Evolutionary conservation across 1,284 basidiomycete genomes (phyloP), one percentile per base, ranked within the genome.

Genomic region (Volvariella surrecta): DNA sequence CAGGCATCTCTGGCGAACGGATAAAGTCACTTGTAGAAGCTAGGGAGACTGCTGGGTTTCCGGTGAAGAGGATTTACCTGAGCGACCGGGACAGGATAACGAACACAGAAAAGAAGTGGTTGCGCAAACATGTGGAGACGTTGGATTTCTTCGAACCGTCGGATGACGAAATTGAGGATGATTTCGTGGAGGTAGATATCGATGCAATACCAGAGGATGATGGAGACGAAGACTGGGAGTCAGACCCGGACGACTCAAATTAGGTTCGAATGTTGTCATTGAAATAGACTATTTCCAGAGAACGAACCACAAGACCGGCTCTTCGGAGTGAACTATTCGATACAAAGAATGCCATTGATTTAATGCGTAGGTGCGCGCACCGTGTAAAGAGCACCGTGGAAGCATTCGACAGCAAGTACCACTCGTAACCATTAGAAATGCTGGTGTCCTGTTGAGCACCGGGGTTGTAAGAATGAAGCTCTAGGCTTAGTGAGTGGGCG

Each of bases 131-230:
- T 47, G 34, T 78, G 43, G 64, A 71, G 44, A 58, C 56, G 21
- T 61, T 81, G 13, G 70, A 68, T 7, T 67, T 63, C 45, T 79
- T 73, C 45, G 68, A 70, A 47, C 64, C 68, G 3, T 63, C 60
- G 10, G 63, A 66, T 46, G 61, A 61, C 13, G 70, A 70, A 46
- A 67, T 66, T 6, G 34, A 35, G 8, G 34, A 16, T 15, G 34
- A 35, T 4, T 6, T 7, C n/a, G 6, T 15, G 7, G 34, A 15
- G 34, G 6, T 19, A n/a, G 34, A 35, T 7, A 4, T 16, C 6
- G 34, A 35, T 7, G 34, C 6, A 15, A n/a, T 16, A 35, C 6
- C 6, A 15, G n/a, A 11, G 6, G 24, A 28, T 11, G 24, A 28
- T 28, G 24, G 24, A 11, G 24, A 28, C 24, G 24, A 28, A 11